A percentile compares a stretch with the other conserved stretches of the same genome.
phyloP scores from a whole-genome alignment of 176 grass and related monocot species.

The Triticum dicoccoides region DNA sequence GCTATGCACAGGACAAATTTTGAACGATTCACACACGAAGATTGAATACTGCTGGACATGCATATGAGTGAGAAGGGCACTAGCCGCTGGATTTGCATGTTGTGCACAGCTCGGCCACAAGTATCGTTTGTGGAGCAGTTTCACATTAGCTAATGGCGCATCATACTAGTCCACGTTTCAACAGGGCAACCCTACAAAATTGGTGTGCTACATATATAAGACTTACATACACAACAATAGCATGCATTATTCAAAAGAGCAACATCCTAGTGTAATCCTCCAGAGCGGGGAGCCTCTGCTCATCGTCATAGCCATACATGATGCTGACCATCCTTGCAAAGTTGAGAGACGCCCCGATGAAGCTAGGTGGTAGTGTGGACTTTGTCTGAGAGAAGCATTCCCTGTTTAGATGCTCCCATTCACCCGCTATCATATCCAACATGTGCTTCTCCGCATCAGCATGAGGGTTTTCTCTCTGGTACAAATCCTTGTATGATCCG shows the following conservation, averaged over 20 bases:
- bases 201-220: background rate
- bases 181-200: too few relatives aligned
- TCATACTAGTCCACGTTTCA: too few relatives aligned
- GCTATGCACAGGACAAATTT: too few relatives aligned
- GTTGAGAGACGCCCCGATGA: conserved; percentile 25
- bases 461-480: conserved; percentile 53
- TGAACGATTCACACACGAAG: too few relatives aligned
- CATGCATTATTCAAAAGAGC: conserved; percentile 14
- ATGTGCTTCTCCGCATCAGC: conserved; percentile 34
- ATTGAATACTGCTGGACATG: too few relatives aligned
- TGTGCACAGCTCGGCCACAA: too few relatives aligned
- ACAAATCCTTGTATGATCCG: conserved; percentile 55
- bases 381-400: conserved; percentile 33
- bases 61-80: too few relatives aligned
- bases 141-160: too few relatives aligned
- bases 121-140: too few relatives aligned
- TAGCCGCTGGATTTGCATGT: too few relatives aligned
- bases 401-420: conserved; percentile 66
- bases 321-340: conserved; percentile 48
- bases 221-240: background rate
- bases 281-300: conserved; percentile 31
- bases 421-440: conserved; percentile 30
- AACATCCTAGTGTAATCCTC: conserved; percentile 43
- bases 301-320: conserved; percentile 54
- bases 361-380: conserved; percentile 20